Base-by-base conservation (phyloP, 2,329 filamentous ascomycete species). In the Colletotrichum sp. region DNA sequence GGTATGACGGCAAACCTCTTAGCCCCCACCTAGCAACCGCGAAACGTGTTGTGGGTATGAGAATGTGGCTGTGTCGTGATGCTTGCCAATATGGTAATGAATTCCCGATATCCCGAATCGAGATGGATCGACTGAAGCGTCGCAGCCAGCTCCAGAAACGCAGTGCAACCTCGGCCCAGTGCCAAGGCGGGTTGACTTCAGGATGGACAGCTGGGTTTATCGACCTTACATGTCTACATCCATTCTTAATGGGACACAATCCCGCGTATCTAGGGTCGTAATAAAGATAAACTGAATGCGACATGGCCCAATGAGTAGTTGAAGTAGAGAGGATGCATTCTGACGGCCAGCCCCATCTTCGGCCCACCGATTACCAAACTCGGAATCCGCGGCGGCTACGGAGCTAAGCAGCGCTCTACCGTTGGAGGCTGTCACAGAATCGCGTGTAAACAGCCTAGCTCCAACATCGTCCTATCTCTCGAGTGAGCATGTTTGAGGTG, bases 401-500 rank as follows among this genome's bases (percentile, higher is more conserved):
- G 30, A 24, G 34, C 60, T 36, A 32, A 24, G 63, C 30, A 7
- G 24, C 34, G 32, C 10, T 28, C 34, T 34, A 32, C 34, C 34
- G 3, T 24, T 65, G 34, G 61, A 24, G 14, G 21, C 34, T 43
- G 61, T 21, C 61, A 28, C 34, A 28, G 16, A 52, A 52, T 52
- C 43, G 43, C n/a, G 10, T 59, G 24, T 30, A 32, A 32, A 30
- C 18, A 43, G 36, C 36, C 8, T 14, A 16, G 28, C 30, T 68
- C 28, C 48, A 57, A 36, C 48, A 52, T 68, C 48, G 48, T 59
- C 65, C 26, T 57, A 68, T 59, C 30, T 68, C 21, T 4, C 48
- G 28, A 34, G 7, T 66, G 72, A 72, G 72, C 72, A 75, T 26
- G 72, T 75, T 75, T 75, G 71, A 72, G n/a, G 30, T 39, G 26